Evolutionary conservation across 257 asterid genomes (phyloP).

Genomic region (Rhazya stricta): DNA sequence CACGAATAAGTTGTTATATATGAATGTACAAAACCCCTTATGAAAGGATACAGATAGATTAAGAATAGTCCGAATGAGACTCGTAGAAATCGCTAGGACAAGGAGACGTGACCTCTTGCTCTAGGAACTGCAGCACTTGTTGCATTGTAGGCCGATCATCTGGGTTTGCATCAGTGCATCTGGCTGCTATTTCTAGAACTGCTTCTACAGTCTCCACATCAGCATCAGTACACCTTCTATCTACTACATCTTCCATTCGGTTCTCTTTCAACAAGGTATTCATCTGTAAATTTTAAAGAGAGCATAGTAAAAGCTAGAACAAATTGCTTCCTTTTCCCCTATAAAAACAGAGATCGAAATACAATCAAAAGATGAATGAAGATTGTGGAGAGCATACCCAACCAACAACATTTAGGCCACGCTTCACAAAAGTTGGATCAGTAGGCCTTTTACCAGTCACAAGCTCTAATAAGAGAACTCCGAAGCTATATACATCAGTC

Average conservation of each 20-base stretch:
- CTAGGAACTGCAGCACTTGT: conserved; percentile 76
- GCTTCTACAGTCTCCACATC: conserved; percentile 81
- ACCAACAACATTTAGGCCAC: conserved; percentile 86
- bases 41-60: neutral
- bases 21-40: neutral
- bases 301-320: too few species aligned
- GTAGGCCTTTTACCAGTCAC: conserved; percentile 94
- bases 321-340: neutral
- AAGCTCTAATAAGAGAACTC: conserved; percentile 84
- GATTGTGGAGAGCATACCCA: conserved; percentile 55
- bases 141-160: conserved; percentile 90
- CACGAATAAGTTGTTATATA: neutral
- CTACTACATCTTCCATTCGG: conserved; percentile 62
- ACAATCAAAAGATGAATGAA: neutral
- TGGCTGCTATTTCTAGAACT: conserved; percentile 70
- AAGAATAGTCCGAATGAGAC: conserved; percentile 76
- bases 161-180: conserved; percentile 81
- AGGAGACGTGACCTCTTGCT: conserved; percentile 95
- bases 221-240: conserved; percentile 62
- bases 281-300: conserved; percentile 40
- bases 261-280: conserved; percentile 64
- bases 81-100: conserved; percentile 71
- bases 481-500: conserved; percentile 89
- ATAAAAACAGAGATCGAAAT: neutral
- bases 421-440: conserved; percentile 73